Evolutionary conservation across 257 asterid genomes (phyloP).

Genomic region (Verbascum thapsus): DNA sequence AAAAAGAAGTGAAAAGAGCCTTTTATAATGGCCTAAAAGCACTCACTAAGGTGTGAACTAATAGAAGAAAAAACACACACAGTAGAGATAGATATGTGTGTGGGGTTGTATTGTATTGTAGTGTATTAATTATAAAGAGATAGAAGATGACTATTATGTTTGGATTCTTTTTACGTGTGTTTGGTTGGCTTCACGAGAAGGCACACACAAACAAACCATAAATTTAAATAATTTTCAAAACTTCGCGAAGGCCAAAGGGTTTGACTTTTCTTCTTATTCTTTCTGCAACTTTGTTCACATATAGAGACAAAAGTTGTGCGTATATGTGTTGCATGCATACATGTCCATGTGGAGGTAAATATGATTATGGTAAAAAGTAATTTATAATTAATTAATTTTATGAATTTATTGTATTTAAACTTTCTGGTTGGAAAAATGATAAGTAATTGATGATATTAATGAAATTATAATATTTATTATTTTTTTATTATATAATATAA

Average conservation of each 20-base stretch:
- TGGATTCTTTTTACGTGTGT: conserved; percentile 36
- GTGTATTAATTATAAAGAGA: no score
- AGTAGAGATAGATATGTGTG: conserved; percentile 7
- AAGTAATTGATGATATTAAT: no score
- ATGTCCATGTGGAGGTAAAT: background rate
- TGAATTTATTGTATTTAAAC: no score
- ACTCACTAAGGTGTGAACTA: no score
- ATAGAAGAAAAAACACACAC: background rate
- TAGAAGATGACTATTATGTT: conserved; percentile 19
- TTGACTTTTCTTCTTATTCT: conserved; percentile 42
- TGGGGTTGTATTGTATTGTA: no score
- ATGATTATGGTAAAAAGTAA: conserved; percentile 13
- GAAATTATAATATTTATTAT: no score
- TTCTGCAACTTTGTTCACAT: conserved; percentile 40
- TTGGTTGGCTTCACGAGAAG: conserved; percentile 62
- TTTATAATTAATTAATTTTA: no score
- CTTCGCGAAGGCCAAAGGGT: conserved; percentile 34
- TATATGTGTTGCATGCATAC: conserved; percentile 25
- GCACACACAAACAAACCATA: conserved; percentile 11
- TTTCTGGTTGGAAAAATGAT: no score
- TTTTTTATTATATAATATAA: no score
- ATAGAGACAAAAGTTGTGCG: background rate
- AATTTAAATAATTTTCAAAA: conserved; percentile 27
- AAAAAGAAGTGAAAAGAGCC: no score
- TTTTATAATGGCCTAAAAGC: no score